phyloP scores from a whole-genome alignment of 371 early-diverging fungal species.

The Mucor plumbeus region DNA sequence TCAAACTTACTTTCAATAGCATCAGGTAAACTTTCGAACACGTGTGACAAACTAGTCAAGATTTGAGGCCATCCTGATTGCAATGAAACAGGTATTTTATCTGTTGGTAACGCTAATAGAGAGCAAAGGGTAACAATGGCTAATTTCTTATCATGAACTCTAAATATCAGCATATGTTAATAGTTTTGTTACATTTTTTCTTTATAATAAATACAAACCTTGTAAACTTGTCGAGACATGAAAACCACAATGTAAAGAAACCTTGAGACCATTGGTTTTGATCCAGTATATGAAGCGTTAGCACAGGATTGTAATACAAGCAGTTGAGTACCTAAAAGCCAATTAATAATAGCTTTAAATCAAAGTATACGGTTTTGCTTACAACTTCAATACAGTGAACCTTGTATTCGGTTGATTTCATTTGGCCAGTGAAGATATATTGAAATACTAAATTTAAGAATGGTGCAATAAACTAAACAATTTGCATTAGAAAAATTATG shows the following conservation, averaged over 20 bases:
- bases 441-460: conserved; percentile 71
- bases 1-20: conserved; percentile 79
- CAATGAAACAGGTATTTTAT: conserved; percentile 72
- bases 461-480: conserved; percentile 50
- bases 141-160: conserved; percentile 95
- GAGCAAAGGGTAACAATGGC: conserved; percentile 80
- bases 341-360: conserved; percentile 33
- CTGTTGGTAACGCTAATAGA: conserved; percentile 70
- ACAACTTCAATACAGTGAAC: conserved; percentile 68
- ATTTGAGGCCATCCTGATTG: conserved; percentile 77
- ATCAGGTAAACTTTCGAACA: conserved; percentile 77
- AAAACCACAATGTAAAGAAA: conserved; percentile 86
- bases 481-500: neutral
- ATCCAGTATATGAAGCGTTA: conserved; percentile 79
- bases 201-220: conserved; percentile 29
- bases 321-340: conserved; percentile 71
- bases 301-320: conserved; percentile 81
- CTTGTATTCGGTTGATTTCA: conserved; percentile 60
- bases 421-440: conserved; percentile 64
- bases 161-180: conserved; percentile 3
- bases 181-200: too few relatives aligned
- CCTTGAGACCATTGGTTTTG: conserved; percentile 73
- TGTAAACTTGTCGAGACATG: conserved; percentile 68
- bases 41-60: conserved; percentile 66
- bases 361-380: conserved; percentile 19